Conservation (phyloP, 495 filamentous ascomycete species). For the Talaromyces wortmannii region DNA sequence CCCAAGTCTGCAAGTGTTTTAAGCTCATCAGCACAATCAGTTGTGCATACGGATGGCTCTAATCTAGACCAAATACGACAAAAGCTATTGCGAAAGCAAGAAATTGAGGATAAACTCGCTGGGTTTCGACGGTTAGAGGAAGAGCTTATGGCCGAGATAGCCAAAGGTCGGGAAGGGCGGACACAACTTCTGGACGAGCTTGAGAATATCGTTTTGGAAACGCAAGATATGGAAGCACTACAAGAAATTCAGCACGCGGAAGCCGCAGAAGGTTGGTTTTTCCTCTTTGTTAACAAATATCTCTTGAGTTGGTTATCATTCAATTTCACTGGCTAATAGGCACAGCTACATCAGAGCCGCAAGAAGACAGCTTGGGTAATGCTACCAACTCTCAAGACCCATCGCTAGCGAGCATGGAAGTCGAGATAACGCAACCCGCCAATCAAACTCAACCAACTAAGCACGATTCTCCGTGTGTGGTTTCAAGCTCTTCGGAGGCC, state of each 20-base stretch:
- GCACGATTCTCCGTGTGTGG: background rate
- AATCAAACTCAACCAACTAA: background rate
- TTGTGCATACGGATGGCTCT: conserved; percentile 11
- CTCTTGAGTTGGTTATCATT: background rate
- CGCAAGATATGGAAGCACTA: conserved; percentile 34
- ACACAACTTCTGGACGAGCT: conserved; percentile 48
- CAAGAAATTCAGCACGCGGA: conserved; percentile 20
- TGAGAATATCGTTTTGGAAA: conserved; percentile 40
- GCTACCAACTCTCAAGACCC: background rate
- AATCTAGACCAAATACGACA: conserved; percentile 17
- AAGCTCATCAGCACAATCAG: conserved; percentile 5
- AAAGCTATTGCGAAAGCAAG: conserved; percentile 39
- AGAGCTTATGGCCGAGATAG: conserved; percentile 51
- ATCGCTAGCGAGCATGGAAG: background rate
- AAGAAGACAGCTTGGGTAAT: background rate
- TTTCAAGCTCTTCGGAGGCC: background rate
- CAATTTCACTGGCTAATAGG: background rate
- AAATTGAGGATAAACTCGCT: conserved; percentile 48
- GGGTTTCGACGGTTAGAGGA: conserved; percentile 50
- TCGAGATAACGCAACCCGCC: background rate
- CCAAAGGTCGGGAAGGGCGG: conserved; percentile 29
- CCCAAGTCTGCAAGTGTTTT: background rate
- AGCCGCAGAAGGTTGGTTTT: conserved; percentile 20
- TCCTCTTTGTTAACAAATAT: background rate
- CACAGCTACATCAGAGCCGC: background rate